phyloP scores from a whole-genome alignment of 192 early-diverging fungal genomes.

The Mortierella alpina region DNA sequence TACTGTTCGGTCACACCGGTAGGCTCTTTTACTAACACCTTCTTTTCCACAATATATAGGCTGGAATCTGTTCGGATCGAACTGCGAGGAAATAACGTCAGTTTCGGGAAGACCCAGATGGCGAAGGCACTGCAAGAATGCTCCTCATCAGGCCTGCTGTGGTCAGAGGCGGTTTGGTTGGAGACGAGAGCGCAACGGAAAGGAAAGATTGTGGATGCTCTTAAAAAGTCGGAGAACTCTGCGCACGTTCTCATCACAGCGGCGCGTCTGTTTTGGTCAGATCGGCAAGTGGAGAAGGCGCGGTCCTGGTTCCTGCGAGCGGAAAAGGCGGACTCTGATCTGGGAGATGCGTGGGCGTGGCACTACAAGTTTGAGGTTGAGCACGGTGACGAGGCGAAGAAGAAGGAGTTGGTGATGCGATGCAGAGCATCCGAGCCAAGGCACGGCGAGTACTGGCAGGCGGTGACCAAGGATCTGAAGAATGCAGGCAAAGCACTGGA shows the following conservation, averaged over 20 bases:
- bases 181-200: slow-evolving; percentile 91
- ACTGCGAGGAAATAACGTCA: slow-evolving; percentile 72
- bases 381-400: slow-evolving; percentile 72
- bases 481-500: slow-evolving; percentile 75
- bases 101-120: slow-evolving; percentile 79
- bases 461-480: slow-evolving; percentile 78
- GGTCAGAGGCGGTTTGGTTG: slow-evolving; percentile 89
- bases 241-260: slow-evolving; percentile 82
- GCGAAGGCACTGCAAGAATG: slow-evolving; percentile 96
- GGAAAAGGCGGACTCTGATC: slow-evolving; percentile 82
- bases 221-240: slow-evolving; percentile 92
- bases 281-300: slow-evolving; percentile 94
- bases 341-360: slow-evolving; percentile 97
- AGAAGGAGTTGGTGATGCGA: slow-evolving; percentile 65
- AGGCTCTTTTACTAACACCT: not conserved
- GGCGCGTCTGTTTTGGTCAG: slow-evolving; percentile 93
- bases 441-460: slow-evolving; percentile 92
- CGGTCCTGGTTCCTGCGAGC: slow-evolving; percentile 92
- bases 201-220: slow-evolving; percentile 87
- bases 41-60: slow-evolving; percentile 21
- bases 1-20: not conserved
- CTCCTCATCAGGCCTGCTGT: slow-evolving; percentile 83
- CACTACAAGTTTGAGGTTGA: slow-evolving; percentile 90
- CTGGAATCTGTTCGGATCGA: slow-evolving; percentile 84
- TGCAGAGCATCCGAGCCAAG: slow-evolving; percentile 86